These are phyloP conservation scores for Penicillium sp. DNA, from an alignment of 2,329 filamentous ascomycete species.

Conservation along the genomic window DNA sequence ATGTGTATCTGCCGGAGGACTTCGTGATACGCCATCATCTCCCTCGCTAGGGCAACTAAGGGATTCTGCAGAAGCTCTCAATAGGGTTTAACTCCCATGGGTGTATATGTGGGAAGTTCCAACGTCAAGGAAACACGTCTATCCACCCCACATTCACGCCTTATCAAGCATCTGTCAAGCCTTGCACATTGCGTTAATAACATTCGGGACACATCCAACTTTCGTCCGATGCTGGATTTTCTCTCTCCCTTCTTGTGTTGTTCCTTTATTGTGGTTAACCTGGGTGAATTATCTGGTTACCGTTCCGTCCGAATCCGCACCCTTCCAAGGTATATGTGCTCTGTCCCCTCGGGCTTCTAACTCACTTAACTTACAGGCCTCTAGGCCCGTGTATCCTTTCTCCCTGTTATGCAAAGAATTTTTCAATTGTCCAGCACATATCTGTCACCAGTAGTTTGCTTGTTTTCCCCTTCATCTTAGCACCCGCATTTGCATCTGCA, in stretches of 20 bases:
- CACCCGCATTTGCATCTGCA: constrained; percentile 11
- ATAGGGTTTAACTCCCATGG: neutral
- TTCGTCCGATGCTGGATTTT: too few species aligned
- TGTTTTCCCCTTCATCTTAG: constrained; percentile 8
- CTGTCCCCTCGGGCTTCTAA: neutral
- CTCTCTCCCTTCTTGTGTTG: neutral
- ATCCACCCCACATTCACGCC: neutral
- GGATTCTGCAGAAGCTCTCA: neutral
- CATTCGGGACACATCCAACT: neutral
- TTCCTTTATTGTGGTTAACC: constrained; percentile 6
- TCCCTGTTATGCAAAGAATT: constrained; percentile 25
- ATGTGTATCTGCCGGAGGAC: neutral
- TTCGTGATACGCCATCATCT: neutral
- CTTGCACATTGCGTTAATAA: neutral
- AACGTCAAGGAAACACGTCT: neutral
- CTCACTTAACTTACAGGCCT: constrained; percentile 4
- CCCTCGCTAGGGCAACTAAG: neutral
- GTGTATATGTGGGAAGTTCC: neutral
- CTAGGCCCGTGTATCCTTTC: constrained; percentile 22
- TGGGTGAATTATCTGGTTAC: constrained; percentile 9
- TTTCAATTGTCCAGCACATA: constrained; percentile 19
- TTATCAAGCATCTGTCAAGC: neutral
- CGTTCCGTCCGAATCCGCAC: neutral
- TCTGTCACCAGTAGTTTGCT: constrained; percentile 15
- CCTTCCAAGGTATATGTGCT: constrained; percentile 16